Evolutionary conservation across 2,329 filamentous ascomycete genomes (phyloP).

Genomic region (Colletotrichum gloeosporioides): DNA sequence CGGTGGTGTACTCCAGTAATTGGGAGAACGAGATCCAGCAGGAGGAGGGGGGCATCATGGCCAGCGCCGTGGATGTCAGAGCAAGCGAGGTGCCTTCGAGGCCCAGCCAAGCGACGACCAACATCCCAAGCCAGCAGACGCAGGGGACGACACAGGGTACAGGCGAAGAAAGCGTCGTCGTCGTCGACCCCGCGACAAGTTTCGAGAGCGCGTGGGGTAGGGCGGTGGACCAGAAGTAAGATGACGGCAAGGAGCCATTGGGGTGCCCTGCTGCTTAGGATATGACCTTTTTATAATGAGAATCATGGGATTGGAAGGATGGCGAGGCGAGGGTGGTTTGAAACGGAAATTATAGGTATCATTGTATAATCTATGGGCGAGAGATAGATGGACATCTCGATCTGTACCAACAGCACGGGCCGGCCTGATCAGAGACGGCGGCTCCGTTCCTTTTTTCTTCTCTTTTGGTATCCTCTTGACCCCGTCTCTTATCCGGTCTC

Average conservation of each 20-base stretch:
- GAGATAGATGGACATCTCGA: slow-evolving; percentile 15
- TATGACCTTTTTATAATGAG: slow-evolving; percentile 4
- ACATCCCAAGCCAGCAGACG: slow-evolving; percentile 20
- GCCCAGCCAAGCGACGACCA: slow-evolving; percentile 18
- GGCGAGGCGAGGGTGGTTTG: not conserved
- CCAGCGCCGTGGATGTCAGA: slow-evolving; percentile 39
- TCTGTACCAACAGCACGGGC: slow-evolving; percentile 9
- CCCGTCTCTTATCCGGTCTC: not conserved
- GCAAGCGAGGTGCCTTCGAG: slow-evolving; percentile 25
- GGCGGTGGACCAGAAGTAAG: slow-evolving; percentile 50
- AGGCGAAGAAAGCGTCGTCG: slow-evolving; percentile 57
- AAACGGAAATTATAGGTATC: slow-evolving; percentile 10
- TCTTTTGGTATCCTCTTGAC: not conserved
- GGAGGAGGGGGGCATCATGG: slow-evolving; percentile 42
- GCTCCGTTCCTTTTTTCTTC: not conserved
- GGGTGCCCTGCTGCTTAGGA: not conserved
- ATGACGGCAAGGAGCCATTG: not conserved
- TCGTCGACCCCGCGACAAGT: slow-evolving; percentile 54
- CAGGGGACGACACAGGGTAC: slow-evolving; percentile 27
- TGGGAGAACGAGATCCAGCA: slow-evolving; percentile 71
- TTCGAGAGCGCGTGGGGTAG: slow-evolving; percentile 77
- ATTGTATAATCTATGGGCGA: slow-evolving; percentile 19
- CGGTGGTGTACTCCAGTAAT: slow-evolving; percentile 87
- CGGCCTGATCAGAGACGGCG: not conserved
- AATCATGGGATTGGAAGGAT: not conserved